These are phyloP conservation scores for Alternaria solani DNA, from an alignment of 2,329 filamentous ascomycete genomes.

Conservation along the genomic window DNA sequence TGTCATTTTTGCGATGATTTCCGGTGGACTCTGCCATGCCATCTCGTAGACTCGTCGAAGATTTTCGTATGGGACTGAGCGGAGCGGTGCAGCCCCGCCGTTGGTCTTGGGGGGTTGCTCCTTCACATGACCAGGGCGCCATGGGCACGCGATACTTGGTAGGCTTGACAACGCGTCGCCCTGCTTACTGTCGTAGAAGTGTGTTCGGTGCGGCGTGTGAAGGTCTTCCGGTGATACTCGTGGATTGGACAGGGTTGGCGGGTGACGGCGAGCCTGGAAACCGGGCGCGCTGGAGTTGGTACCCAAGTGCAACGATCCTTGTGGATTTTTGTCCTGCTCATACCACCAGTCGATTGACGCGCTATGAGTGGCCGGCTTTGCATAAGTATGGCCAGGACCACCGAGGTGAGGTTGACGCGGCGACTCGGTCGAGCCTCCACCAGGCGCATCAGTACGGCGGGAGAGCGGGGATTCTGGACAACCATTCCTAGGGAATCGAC, in stretches of 20 bases:
- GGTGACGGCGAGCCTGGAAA: too few species aligned
- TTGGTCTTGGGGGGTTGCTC: not conserved
- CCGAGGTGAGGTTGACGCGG: not conserved
- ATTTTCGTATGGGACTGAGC: not conserved
- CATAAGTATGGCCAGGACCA: not conserved
- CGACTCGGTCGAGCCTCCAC: not conserved
- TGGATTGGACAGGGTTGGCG: not conserved
- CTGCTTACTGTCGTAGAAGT: not conserved
- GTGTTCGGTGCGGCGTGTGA: not conserved
- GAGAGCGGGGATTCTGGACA: not conserved
- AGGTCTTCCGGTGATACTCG: not conserved
- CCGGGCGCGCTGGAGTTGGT: not conserved
- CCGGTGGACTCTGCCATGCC: not conserved
- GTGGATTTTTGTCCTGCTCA: not conserved
- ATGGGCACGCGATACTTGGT: conserved; percentile 2
- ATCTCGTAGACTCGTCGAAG: not conserved
- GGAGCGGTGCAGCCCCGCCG: not conserved
- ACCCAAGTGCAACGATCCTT: not conserved
- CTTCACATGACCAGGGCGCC: not conserved
- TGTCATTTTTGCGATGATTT: not conserved
- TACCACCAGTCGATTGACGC: not conserved
- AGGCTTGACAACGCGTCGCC: not conserved
- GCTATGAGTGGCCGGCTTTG: not conserved
- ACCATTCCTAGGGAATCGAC: not conserved
- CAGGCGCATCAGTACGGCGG: not conserved